phyloP scores from a whole-genome alignment of 176 grass and related monocot species.

The Alloteropsis semialata region DNA sequence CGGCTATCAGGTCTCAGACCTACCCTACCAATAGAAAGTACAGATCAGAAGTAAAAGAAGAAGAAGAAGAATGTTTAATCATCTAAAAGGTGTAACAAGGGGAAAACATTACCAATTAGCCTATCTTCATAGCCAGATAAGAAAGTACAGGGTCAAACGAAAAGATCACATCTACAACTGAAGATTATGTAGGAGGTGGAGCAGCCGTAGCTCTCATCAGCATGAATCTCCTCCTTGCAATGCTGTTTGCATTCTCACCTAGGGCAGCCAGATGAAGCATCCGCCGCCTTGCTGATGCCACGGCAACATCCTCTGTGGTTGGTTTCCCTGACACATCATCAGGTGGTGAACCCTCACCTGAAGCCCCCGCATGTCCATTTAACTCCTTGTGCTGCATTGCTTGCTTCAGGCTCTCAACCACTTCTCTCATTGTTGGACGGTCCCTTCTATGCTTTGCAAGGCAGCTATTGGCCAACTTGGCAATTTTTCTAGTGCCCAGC shows the following conservation, averaged over 20 bases:
- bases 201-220: constrained; percentile 43
- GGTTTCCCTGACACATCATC: constrained; percentile 18
- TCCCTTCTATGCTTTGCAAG: constrained; percentile 62
- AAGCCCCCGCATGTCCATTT: constrained; percentile 27
- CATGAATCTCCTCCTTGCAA: constrained; percentile 62
- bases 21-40: constrained; percentile 9
- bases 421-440: constrained; percentile 60
- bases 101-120: background rate
- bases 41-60: background rate
- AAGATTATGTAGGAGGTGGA: constrained; percentile 32
- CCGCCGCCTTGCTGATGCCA: constrained; percentile 52
- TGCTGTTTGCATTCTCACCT: constrained; percentile 54
- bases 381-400: constrained; percentile 45
- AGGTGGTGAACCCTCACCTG: constrained; percentile 22
- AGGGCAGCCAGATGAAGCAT: constrained; percentile 77
- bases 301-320: constrained; percentile 29
- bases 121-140: background rate
- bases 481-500: constrained; percentile 46
- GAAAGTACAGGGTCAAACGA: constrained; percentile 15
- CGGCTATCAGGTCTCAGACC: background rate
- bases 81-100: constrained; percentile 1
- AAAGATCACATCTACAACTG: background rate
- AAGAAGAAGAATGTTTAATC: background rate
- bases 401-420: constrained; percentile 42
- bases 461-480: constrained; percentile 56